Conservation (phyloP, 2,329 filamentous ascomycete genomes). For the Neofusicoccum parvum region DNA sequence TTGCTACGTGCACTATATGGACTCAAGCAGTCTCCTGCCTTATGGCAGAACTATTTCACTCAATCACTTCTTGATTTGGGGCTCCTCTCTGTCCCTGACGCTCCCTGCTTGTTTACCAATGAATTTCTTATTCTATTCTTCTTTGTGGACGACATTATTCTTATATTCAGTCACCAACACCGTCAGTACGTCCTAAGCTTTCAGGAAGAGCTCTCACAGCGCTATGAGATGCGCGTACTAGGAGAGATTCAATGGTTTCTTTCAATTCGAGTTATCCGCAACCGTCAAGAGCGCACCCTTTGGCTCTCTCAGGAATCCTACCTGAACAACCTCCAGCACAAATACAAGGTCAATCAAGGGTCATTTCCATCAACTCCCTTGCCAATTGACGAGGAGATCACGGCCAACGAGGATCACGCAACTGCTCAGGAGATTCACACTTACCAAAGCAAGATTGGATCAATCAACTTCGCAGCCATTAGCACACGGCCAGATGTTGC, state of each 20-base stretch:
- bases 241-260: conserved; percentile 23
- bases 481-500: conserved; percentile 25
- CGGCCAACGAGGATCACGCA: conserved; percentile 16
- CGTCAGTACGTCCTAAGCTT: neutral
- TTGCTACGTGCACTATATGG: conserved; percentile 29
- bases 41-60: conserved; percentile 27
- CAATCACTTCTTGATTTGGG: conserved; percentile 23
- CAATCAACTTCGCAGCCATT: conserved; percentile 23
- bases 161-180: neutral
- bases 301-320: conserved; percentile 23
- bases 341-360: conserved; percentile 22
- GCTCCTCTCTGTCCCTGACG: conserved; percentile 20
- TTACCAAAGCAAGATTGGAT: conserved; percentile 27
- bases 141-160: conserved; percentile 14
- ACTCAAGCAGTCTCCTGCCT: conserved; percentile 25
- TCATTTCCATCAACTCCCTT: conserved; percentile 19
- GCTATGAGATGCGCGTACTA: conserved; percentile 18
- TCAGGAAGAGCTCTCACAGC: conserved; percentile 14
- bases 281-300: neutral
- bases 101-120: conserved; percentile 23
- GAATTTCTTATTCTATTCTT: conserved; percentile 23
- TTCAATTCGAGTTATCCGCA: conserved; percentile 21
- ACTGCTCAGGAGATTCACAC: conserved; percentile 14
- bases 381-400: neutral
- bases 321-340: conserved; percentile 12